A percentile compares a stretch with the other conserved stretches of the same genome.
These are phyloP conservation scores for Trypanosoma platydactyli DNA, from an alignment of 208 protist species.

Conservation along the genomic window DNA sequence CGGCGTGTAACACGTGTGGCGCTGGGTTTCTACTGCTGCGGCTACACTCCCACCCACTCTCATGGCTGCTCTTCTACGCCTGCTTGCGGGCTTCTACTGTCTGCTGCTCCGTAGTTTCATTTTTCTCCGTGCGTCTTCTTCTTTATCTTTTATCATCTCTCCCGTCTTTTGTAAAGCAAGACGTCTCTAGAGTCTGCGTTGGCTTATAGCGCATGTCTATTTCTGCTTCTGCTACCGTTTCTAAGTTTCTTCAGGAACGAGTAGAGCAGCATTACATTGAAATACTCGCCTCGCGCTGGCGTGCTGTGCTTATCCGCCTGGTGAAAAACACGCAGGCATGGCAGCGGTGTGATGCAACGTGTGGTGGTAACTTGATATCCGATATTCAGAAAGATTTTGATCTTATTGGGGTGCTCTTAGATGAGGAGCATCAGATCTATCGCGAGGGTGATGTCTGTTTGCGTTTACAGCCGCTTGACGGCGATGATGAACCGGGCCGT, in stretches of 20 bases:
- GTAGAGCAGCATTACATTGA: conserved; percentile 18
- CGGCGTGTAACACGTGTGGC: no score
- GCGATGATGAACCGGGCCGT: background rate
- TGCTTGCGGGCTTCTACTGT: no score
- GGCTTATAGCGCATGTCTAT: background rate
- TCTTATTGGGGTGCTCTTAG: conserved; percentile 36
- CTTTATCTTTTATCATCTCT: no score
- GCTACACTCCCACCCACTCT: no score
- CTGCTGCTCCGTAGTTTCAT: no score
- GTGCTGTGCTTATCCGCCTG: conserved; percentile 44
- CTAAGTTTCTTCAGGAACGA: conserved; percentile 14
- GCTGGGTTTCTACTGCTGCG: no score
- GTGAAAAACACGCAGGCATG: conserved; percentile 38
- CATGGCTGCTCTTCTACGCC: no score
- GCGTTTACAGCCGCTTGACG: background rate
- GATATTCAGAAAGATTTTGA: conserved; percentile 41
- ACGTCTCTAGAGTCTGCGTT: no score
- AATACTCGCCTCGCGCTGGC: conserved; percentile 19
- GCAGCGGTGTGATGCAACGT: conserved; percentile 13
- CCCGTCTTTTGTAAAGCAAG: no score
- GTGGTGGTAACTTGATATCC: background rate
- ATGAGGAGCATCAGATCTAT: conserved; percentile 53
- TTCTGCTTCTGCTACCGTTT: background rate
- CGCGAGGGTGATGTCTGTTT: conserved; percentile 26
- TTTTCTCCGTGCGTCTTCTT: no score